A percentile compares a stretch with the other conserved stretches of the same genome.
phyloP scores from a whole-genome alignment of 2,329 filamentous ascomycete species.

The Aureobasidium sp. region DNA sequence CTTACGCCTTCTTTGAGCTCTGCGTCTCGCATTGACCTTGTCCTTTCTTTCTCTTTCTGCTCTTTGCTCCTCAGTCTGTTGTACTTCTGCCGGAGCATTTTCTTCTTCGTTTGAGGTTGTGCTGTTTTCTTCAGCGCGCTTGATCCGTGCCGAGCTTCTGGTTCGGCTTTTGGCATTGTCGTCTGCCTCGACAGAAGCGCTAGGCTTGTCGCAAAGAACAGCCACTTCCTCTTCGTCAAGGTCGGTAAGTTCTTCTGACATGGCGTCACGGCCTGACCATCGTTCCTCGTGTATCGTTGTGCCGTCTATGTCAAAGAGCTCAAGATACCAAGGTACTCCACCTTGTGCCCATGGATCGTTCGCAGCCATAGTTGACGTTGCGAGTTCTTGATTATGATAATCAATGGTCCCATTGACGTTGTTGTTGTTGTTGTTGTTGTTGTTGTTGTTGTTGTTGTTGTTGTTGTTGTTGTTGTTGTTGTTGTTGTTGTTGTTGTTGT shows the following conservation, averaged over 20 bases:
- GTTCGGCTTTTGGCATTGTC: constrained; percentile 7
- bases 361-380: constrained; percentile 21
- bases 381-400: neutral
- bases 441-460: no score
- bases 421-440: no score
- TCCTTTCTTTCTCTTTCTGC: constrained; percentile 12
- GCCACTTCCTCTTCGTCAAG: constrained; percentile 85
- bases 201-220: constrained; percentile 33
- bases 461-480: no score
- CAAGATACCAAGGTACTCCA: constrained; percentile 81
- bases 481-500: no score
- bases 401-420: constrained; percentile 10
- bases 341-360: constrained; percentile 46
- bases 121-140: neutral
- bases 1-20: constrained; percentile 6
- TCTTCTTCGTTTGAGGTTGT: constrained; percentile 1
- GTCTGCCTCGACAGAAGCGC: neutral
- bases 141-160: neutral
- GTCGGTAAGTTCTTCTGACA: constrained; percentile 76
- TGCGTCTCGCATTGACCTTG: constrained; percentile 14
- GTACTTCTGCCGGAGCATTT: neutral
- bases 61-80: constrained; percentile 8
- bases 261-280: constrained; percentile 62
- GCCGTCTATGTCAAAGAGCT: constrained; percentile 68
- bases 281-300: constrained; percentile 72